Base-by-base conservation (phyloP, 2,329 filamentous ascomycete species). In the Fusarium chuoi region DNA sequence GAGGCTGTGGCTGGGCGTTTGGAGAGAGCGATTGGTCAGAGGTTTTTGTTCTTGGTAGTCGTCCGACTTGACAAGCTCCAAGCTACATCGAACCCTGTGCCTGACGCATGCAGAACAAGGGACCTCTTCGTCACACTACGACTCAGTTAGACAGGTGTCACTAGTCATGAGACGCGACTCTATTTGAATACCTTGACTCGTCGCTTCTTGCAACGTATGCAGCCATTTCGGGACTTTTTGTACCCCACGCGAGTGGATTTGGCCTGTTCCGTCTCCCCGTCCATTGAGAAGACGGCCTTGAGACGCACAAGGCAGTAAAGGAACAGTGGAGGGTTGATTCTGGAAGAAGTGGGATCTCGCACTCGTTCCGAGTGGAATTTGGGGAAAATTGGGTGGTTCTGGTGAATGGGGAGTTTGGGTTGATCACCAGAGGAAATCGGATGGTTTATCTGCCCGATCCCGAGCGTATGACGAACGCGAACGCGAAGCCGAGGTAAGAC, bases 161-260 rank as follows among this genome's bases (percentile, higher is more conserved):
- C 46, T n/a, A 46, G 48, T 44, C 35, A 63, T 18, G 18, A 15
- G 11, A 6, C 15, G 15, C n/a, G 8, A 20, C 20, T 48, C 38
- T 46, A 30, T 7, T 4, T 1, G 39, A 28, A 10, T 30, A 35
- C 71, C 66, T 73, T 73, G 49, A 73, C 71, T 28, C 71, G 57
- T 2, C 71, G 56, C 57, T 71, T 63, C 41, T 73, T 73, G 24
- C 71, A 73, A 12, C 71, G 63, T 12, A 22, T 51, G 28, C 71
- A 73, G 3, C 71, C 71, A 26, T 74, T 73, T 60, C 71, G 66
- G 33, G 71, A 73, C 54, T 73, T 73, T 63, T 71, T 73, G 45
- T 73, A 74, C 41, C 71, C 71, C 45, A 67, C 54, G 24, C 71
- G 70, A 1, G 66, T 71, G 30, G 54, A 57, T 17, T 60, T 71